Base-by-base conservation (phyloP, 1,284 basidiomycete species). In the Schizopora paradoxa region DNA sequence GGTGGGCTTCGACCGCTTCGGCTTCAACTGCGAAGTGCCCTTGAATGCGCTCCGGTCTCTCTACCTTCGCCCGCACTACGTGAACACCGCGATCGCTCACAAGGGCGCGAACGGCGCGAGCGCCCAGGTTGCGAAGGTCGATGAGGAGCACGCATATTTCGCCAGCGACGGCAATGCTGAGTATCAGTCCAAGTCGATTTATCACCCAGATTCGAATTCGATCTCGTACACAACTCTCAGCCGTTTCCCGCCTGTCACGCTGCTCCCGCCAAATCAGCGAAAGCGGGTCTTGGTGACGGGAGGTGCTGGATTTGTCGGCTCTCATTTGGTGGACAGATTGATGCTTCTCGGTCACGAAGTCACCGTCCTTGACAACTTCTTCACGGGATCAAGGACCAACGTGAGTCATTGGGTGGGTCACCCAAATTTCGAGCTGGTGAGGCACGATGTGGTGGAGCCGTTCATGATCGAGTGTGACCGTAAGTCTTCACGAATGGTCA, bases 331-430 rank as follows among this genome's bases (percentile, higher is more conserved):
- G 43, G 95, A 99, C 70, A 83, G 95, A 44, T 79, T 98, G 51
- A 95, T 99, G 91, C 79, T 97, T 54, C 81, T 97, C 54, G 95
- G 95, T 16, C 95, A 98, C 66, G 94, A 98, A 65, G 93, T 98
- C 54, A 93, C 91, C 43, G 95, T 98, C 47, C 69, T 98, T 45
- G 95, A 98, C 72, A 97, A 97, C 71, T 98, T 98, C 66, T 98
- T 98, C 72, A 97, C 94, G 18, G 95, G 95, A 16, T 90, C 88
- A 44, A 94, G 94, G 66, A 93, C 90, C 26, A 94, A 92, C 41
- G 82, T 97, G 55, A 87, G 84, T 51, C 91, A 94, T 63, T 93
- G 90, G 90, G 77, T 93, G 52, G 95, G 95, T 2, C 95, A 99
- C 66, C 95, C 95, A 50, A 97, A 97, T 71, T 99, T 99, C 58